Percentiles rank a stretch among this genome's conserved stretches.
Evolutionary conservation across 441 rosid genomes (phyloP).

Genomic region (Metrosideros polymorpha): DNA sequence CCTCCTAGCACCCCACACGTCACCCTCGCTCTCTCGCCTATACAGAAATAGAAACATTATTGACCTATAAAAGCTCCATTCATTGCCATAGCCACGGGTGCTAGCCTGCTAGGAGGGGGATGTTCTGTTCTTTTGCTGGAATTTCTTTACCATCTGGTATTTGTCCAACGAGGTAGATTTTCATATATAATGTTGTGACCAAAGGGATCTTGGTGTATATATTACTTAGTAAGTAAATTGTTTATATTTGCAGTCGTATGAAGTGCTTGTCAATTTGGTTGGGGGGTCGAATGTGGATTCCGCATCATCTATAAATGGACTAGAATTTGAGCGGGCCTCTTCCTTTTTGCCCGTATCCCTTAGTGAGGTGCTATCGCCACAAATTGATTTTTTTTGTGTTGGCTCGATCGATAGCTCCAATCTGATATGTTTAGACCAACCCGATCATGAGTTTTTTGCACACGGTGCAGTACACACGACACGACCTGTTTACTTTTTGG

Average conservation of each 20-base stretch:
- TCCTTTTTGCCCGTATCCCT: rapidly evolving
- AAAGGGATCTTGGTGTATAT: no score
- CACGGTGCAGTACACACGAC: no score
- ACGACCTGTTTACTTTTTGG: neutral
- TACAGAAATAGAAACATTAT: neutral
- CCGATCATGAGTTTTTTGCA: neutral
- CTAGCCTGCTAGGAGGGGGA: no score
- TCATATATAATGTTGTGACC: no score
- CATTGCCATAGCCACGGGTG: no score
- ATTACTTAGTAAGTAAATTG: no score
- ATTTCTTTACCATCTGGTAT: no score
- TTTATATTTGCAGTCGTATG: neutral
- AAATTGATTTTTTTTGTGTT: neutral
- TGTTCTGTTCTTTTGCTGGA: no score
- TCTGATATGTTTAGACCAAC: neutral
- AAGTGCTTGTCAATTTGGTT: neutral
- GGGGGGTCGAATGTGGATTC: rapidly evolving
- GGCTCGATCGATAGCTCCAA: rapidly evolving
- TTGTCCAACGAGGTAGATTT: no score
- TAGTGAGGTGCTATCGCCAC: rapidly evolving
- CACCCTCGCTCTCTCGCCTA: no score
- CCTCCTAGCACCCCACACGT: no score
- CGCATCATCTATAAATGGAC: neutral
- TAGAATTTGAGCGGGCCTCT: rapidly evolving
- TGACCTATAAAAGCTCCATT: neutral